Evolutionary conservation across 179 eudicot genomes (phyloP).

Genomic region (Kewa caespitosa): DNA sequence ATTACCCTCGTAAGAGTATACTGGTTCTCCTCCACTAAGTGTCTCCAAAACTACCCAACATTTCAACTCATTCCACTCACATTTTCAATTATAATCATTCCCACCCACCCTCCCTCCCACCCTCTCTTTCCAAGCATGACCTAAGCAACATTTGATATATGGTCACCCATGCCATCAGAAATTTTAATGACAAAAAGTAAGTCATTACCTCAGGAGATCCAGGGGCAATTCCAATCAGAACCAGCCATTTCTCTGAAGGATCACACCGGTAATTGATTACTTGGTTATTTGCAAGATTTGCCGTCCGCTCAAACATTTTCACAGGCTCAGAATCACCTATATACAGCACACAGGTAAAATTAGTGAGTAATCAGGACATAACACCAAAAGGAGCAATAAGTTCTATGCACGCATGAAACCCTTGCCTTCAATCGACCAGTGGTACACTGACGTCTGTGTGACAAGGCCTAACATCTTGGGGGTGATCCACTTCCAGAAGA

Average conservation of each 20-base stretch:
- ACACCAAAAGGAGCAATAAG: background rate
- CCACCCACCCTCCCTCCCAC: too few species aligned
- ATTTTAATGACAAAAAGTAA: background rate
- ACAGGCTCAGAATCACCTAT: slow-evolving; percentile 74
- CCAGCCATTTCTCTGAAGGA: slow-evolving; percentile 87
- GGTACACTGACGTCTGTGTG: slow-evolving; percentile 75
- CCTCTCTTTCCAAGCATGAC: background rate
- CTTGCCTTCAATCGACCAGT: slow-evolving; percentile 86
- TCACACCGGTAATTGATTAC: slow-evolving; percentile 83
- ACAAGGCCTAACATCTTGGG: slow-evolving; percentile 81
- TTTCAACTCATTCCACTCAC: too few species aligned
- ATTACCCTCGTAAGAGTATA: too few species aligned
- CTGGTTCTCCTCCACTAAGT: too few species aligned
- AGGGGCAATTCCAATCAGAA: slow-evolving; percentile 85
- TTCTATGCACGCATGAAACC: background rate
- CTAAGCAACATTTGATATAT: background rate
- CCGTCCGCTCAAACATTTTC: slow-evolving; percentile 83
- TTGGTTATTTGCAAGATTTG: slow-evolving; percentile 76
- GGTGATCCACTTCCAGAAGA: slow-evolving; percentile 87
- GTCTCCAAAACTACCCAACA: too few species aligned
- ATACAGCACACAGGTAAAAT: background rate
- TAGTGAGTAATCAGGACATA: background rate
- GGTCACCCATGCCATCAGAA: background rate
- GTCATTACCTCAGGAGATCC: slow-evolving; percentile 74
- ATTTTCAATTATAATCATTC: too few species aligned